phyloP scores from a whole-genome alignment of 257 asterid genomes.

The Gynochthodes officinalis region DNA sequence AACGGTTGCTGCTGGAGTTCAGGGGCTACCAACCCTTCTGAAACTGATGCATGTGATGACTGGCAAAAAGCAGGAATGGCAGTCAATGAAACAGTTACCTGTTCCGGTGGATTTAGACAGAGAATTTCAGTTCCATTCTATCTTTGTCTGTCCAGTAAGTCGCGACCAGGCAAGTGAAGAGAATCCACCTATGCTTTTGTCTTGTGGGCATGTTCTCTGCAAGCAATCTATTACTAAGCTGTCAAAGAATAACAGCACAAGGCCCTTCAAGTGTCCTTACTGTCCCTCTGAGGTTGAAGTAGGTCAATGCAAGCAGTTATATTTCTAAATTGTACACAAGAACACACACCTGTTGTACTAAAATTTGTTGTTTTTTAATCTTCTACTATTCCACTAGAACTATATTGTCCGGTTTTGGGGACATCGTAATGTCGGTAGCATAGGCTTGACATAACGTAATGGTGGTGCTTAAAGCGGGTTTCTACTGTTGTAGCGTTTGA shows the following conservation, averaged over 20 bases:
- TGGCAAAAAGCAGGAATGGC: conserved; percentile 87
- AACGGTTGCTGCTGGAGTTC: conserved; percentile 80
- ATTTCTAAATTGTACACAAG: conserved; percentile 41
- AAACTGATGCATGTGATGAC: conserved; percentile 80
- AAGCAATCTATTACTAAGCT: conserved; percentile 83
- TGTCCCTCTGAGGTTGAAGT: conserved; percentile 87
- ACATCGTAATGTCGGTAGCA: conserved; percentile 4
- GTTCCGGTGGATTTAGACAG: conserved; percentile 79
- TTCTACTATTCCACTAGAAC: background rate
- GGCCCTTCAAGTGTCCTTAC: conserved; percentile 93
- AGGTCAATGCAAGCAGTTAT: conserved; percentile 78
- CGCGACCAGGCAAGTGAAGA: conserved; percentile 86
- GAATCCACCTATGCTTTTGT: conserved; percentile 83
- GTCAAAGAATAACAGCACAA: conserved; percentile 68
- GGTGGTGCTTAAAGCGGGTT: conserved; percentile 1
- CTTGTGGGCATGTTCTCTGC: conserved; percentile 92
- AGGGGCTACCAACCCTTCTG: conserved; percentile 79
- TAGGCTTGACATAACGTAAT: background rate
- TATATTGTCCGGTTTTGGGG: background rate
- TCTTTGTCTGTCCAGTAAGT: conserved; percentile 90
- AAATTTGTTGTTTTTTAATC: background rate
- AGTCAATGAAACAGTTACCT: conserved; percentile 78
- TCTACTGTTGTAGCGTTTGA: conserved; percentile 14
- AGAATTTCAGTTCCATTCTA: conserved; percentile 86
- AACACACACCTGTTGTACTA: conserved; percentile 8